Evolutionary conservation across 225 moss, liverwort and hornwort species (phyloP), one percentile per base, ranked within the genome.

Genomic region (Rhytidiadelphus loreus): DNA sequence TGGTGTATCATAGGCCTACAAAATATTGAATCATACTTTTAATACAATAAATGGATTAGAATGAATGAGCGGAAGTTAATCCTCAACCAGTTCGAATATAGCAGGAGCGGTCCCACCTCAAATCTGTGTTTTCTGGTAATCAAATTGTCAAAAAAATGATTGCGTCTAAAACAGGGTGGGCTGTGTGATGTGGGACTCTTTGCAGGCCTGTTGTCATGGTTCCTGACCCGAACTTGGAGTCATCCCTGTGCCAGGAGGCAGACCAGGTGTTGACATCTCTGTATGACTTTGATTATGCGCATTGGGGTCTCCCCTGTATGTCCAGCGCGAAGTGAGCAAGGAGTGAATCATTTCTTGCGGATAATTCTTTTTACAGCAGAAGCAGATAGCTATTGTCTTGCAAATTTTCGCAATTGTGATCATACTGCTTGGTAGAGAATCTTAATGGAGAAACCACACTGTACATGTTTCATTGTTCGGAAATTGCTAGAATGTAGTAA

Each of bases 161-260:
- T 37, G 44, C 43, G 30, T 86, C 63, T 88, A 33, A 83, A 52
- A 12, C 9, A 83, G 62, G 64, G 59, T 89, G 74, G 64, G 76
- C 8, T 70, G 70, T 88, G 80, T 88, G 75, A 56, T 81, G 88
- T 85, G 23, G 59, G n/a, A 78, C 65, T 43, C 65, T 80, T 41
- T 79, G 88, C 94, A 98, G 98, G 98, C 94, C 93, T 12, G 98
- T 98, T 58, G 94, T 97, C 46, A 98, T 98, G 97, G 96, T 98
- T 86, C 97, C 97, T 86, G 95, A 98, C 83, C 62, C 91, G 81
- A 95, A 93, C 74, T 84, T 98, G 88, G 95, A 94, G 60, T 80
- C 88, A 85, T 93, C 91, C 74, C 78, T 97, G 83, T 93, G 93
- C 84, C 92, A 95, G 53, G 97, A 94, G 88, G 97, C 97, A 77